Base-by-base conservation (phyloP, 2,329 filamentous ascomycete species). In the Colletotrichum agaves region DNA sequence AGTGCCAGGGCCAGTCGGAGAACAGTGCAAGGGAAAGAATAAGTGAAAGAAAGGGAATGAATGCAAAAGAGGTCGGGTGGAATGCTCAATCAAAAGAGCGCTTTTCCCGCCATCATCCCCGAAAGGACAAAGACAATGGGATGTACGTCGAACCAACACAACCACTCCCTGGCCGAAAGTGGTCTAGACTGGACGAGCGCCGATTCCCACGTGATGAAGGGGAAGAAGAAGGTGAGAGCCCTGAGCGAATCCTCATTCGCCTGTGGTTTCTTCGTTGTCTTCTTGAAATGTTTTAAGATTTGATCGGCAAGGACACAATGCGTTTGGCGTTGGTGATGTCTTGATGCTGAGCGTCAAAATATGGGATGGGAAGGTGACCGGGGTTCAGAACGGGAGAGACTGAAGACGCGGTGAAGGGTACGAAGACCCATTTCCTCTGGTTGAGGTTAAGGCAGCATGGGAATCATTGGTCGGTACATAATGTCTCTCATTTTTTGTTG, bases 271-370 rank as follows among this genome's bases (percentile, higher is more conserved):
- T 60, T 55, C 37, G 27, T 33, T 55, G 61, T 64, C 15, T 64
- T 37, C 37, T 50, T 35, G 41, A 52, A 52, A 56, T 60, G 47
- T 52, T 61, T 53, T 56, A 39, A 68, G 60, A 65, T 64, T 68
- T 46, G 65, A 68, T 68, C 65, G 65, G 65, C 61, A 65, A 56
- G 41, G 43, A 62, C 21, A 68, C 65, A 65, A 68, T 65, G 65
- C 55, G 61, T 68, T 68, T 65, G 65, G 65, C 65, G 46, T 65
- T 68, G 65, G 53, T 59, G 65, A 53, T 68, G 65, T 68, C 65
- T 68, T 65, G 47, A 65, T 60, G 61, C 49, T 53, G 46, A 33
- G 39, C 46, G 61, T 46, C 52, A 59, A 57, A 59, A 52, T 44
- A 41, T 64, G 64, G 60, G 43, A 50, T 33, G 52, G 35, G 39